Conservation (phyloP, 345 rosid species). For the Kandelia obovata region DNA sequence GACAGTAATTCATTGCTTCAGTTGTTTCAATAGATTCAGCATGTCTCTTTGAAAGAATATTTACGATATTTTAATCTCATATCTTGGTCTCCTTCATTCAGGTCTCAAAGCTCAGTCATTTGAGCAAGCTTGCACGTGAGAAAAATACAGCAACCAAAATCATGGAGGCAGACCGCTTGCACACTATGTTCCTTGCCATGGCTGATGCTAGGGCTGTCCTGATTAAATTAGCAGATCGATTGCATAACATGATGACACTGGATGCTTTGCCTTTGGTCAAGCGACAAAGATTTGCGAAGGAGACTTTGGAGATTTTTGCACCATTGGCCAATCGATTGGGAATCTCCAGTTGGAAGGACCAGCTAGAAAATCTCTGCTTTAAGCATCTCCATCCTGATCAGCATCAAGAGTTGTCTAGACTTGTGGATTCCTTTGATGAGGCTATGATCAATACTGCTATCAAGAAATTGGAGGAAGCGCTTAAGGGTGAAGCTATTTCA, state of each 20-base stretch:
- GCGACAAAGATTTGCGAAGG: slow-evolving; percentile 92
- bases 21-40: neutral
- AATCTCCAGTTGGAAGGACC: slow-evolving; percentile 83
- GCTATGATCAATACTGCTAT: slow-evolving; percentile 66
- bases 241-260: slow-evolving; percentile 92
- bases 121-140: slow-evolving; percentile 95
- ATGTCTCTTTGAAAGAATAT: neutral
- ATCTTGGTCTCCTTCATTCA: slow-evolving; percentile 19
- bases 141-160: slow-evolving; percentile 80
- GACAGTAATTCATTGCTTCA: neutral
- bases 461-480: slow-evolving; percentile 66
- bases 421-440: slow-evolving; percentile 66
- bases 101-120: slow-evolving; percentile 94
- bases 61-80: slow-evolving; percentile 6
- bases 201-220: slow-evolving; percentile 97
- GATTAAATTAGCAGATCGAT: slow-evolving; percentile 90
- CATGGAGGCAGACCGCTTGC: slow-evolving; percentile 89
- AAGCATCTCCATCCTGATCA: slow-evolving; percentile 80
- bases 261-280: slow-evolving; percentile 68
- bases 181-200: slow-evolving; percentile 96
- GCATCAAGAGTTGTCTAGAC: slow-evolving; percentile 66
- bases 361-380: slow-evolving; percentile 83
- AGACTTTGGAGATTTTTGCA: slow-evolving; percentile 83
- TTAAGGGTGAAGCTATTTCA: slow-evolving; percentile 54
- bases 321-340: slow-evolving; percentile 92